A percentile compares a stretch with the other conserved stretches of the same genome.
Conservation (phyloP, 305 asterid genomes). For the Fraxinus platypoda region DNA sequence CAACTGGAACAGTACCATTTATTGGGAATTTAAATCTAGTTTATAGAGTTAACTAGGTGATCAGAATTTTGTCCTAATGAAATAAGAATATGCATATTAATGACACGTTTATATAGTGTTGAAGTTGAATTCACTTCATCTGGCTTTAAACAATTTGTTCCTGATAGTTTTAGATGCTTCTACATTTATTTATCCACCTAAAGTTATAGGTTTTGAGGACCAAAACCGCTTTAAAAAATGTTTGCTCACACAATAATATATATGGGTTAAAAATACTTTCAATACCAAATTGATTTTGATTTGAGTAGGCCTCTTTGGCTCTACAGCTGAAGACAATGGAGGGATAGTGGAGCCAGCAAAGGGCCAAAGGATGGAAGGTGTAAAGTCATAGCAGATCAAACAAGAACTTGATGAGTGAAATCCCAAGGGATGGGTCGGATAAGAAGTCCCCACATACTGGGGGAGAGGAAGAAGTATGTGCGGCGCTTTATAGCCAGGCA, state of each 20-base stretch:
- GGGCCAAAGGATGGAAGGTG: not conserved
- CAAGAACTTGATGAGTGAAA: not conserved
- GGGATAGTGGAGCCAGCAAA: not conserved
- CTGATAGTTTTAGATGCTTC: not conserved
- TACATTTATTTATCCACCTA: not conserved
- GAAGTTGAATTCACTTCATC: not conserved
- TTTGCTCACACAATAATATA: not conserved
- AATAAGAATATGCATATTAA: not conserved
- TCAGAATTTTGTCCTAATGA: not conserved
- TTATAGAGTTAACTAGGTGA: not conserved
- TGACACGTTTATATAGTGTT: not conserved
- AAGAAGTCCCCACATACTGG: not conserved
- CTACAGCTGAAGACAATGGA: not conserved
- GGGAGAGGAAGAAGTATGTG: not conserved
- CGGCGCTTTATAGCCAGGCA: not conserved
- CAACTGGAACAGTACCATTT: not conserved
- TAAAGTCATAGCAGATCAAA: not conserved
- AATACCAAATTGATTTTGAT: not conserved
- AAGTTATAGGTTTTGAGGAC: not conserved
- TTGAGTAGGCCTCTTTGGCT: not conserved
- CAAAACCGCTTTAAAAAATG: not conserved
- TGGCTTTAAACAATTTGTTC: not conserved
- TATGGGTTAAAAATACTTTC: not conserved
- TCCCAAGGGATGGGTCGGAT: not conserved
- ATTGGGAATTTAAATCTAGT: not conserved